Evolutionary conservation across 495 filamentous ascomycete species (phyloP).

Genomic region (Jackrogersella multiformis): DNA sequence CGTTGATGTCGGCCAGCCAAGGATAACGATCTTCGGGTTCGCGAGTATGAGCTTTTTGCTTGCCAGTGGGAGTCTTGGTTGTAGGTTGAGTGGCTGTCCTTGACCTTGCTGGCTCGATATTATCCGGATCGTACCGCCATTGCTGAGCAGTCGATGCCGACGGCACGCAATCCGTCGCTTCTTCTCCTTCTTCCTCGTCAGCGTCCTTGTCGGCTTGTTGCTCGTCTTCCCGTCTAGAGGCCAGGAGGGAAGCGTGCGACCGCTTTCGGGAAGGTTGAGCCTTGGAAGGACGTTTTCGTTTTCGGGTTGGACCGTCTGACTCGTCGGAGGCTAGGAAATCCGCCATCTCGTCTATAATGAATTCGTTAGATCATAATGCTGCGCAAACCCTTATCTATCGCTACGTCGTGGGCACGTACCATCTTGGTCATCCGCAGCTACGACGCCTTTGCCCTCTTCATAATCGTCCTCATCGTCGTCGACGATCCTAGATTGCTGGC

Average conservation of each 20-base stretch:
- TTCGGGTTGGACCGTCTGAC: constrained; percentile 71
- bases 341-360: constrained; percentile 69
- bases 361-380: constrained; percentile 19
- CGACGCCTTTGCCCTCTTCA: constrained; percentile 67
- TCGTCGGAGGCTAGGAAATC: constrained; percentile 91
- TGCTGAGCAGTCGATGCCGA: constrained; percentile 79
- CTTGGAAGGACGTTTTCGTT: constrained; percentile 71
- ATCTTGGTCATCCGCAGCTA: constrained; percentile 70
- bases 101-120: constrained; percentile 65
- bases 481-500: constrained; percentile 47
- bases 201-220: constrained; percentile 47
- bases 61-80: constrained; percentile 62
- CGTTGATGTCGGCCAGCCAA: constrained; percentile 86
- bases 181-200: too few species aligned
- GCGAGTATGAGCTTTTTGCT: constrained; percentile 77
- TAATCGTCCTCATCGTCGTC: constrained; percentile 72
- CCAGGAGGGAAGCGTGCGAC: constrained; percentile 59
- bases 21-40: constrained; percentile 85
- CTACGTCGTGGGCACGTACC: constrained; percentile 47
- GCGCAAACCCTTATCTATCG: not conserved
- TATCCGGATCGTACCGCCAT: constrained; percentile 88
- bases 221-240: constrained; percentile 40
- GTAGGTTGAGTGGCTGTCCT: constrained; percentile 50
- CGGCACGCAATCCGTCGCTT: constrained; percentile 63
- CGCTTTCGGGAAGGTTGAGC: constrained; percentile 65